These are phyloP conservation scores for Trichoderma sp. DNA, from an alignment of 2,329 filamentous ascomycete species.

Conservation along the genomic window DNA sequence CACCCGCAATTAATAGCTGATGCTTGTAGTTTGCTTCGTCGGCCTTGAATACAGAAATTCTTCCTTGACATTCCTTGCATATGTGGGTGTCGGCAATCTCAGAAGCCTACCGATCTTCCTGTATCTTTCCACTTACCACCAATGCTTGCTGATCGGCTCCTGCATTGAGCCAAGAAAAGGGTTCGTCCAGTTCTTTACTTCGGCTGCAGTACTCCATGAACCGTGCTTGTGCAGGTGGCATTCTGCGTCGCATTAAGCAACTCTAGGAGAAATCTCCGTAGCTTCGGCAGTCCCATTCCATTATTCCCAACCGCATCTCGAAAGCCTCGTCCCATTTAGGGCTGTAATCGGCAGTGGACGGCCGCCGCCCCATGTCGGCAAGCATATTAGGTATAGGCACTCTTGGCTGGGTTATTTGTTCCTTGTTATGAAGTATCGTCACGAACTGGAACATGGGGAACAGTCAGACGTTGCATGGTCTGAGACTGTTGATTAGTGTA, in stretches of 20 bases:
- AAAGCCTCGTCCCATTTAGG: not conserved
- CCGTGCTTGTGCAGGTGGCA: not conserved
- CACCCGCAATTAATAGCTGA: not conserved
- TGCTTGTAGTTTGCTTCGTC: not conserved
- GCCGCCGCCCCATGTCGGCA: not conserved
- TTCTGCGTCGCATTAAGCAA: not conserved
- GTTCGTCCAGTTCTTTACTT: not conserved
- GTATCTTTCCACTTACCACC: not conserved
- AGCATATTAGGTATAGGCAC: not conserved
- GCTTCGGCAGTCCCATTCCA: not conserved
- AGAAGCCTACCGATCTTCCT: not conserved
- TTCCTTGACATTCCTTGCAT: not conserved
- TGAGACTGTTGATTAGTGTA: not conserved
- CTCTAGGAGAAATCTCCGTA: slow-evolving; percentile 6
- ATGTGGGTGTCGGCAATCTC: not conserved
- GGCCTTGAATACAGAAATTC: not conserved
- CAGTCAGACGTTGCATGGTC: not conserved
- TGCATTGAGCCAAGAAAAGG: not conserved
- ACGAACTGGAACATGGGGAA: not conserved
- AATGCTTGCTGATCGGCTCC: not conserved
- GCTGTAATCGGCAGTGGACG: not conserved
- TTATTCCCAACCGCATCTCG: not conserved
- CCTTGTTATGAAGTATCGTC: not conserved
- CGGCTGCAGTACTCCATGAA: not conserved
- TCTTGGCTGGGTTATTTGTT: not conserved